Percentiles rank a stretch among this genome's conserved stretches.
Conservation (phyloP, 257 asterid genomes). For the Ocimum tenuiflorum region DNA sequence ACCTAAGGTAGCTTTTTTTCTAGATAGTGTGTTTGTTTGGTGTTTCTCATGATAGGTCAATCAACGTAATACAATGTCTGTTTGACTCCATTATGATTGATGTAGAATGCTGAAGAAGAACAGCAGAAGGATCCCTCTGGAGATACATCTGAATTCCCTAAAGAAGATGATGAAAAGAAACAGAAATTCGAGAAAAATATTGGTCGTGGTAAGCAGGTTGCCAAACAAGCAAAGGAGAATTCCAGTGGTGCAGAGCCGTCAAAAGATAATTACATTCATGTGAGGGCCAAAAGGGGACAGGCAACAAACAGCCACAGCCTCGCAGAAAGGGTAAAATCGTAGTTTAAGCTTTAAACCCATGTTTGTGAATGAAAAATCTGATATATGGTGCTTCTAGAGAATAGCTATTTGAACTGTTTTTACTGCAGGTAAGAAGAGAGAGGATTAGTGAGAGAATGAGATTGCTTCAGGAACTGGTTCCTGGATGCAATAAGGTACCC, state of each 20-base stretch:
- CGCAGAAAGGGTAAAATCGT: conserved; percentile 72
- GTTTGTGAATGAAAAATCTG: background rate
- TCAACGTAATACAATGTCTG: background rate
- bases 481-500: conserved; percentile 87
- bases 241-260: conserved; percentile 49
- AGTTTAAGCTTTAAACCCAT: background rate
- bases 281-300: conserved; percentile 88
- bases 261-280: conserved; percentile 70
- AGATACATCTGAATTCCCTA: conserved; percentile 39
- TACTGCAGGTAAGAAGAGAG: conserved; percentile 74
- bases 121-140: conserved; percentile 41
- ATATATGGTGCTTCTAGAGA: background rate
- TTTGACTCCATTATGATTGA: background rate
- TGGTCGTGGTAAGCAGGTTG: conserved; percentile 34
- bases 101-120: conserved; percentile 53
- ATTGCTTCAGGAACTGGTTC: conserved; percentile 89
- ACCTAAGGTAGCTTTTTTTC: conserved; percentile 22
- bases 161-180: conserved; percentile 41
- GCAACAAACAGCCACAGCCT: conserved; percentile 97
- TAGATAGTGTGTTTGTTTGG: background rate
- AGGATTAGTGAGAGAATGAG: conserved; percentile 94
- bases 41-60: background rate
- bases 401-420: conserved; percentile 4
- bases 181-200: conserved; percentile 35
- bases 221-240: conserved; percentile 49